These are phyloP conservation scores for Tarenaya hassleriana DNA, from an alignment of 345 rosid genomes.

Conservation along the genomic window DNA sequence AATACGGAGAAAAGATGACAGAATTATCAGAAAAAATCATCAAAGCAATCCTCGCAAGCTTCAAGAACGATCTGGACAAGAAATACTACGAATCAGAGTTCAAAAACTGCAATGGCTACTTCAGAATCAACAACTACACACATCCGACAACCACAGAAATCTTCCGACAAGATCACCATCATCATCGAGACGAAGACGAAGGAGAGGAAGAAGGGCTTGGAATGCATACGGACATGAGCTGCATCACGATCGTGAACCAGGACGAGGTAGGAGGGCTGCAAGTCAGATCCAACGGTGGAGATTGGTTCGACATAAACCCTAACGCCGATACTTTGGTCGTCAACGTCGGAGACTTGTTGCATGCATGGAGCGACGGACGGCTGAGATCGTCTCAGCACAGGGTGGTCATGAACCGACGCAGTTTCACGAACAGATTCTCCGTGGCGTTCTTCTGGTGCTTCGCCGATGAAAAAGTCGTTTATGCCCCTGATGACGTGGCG, in stretches of 20 bases:
- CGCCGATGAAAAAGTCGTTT: slow-evolving; percentile 49
- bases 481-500: slow-evolving; percentile 58
- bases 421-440: slow-evolving; percentile 40
- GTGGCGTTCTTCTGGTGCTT: slow-evolving; percentile 78
- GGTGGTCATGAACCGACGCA: slow-evolving; percentile 42
- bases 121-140: slow-evolving; percentile 64
- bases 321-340: slow-evolving; percentile 48
- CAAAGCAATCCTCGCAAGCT: slow-evolving; percentile 39
- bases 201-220: slow-evolving; percentile 64
- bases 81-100: slow-evolving; percentile 48
- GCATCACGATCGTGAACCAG: slow-evolving; percentile 67
- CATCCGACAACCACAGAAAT: slow-evolving; percentile 24
- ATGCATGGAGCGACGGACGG: slow-evolving; percentile 79
- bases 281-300: slow-evolving; percentile 49
- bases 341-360: slow-evolving; percentile 73
- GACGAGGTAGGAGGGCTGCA: slow-evolving; percentile 75
- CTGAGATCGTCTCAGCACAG: slow-evolving; percentile 70
- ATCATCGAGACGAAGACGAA: slow-evolving; percentile 16
- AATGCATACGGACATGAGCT: slow-evolving; percentile 88
- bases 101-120: slow-evolving; percentile 55
- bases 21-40: slow-evolving; percentile 49
- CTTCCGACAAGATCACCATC: no score
- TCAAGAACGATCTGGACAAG: slow-evolving; percentile 34
- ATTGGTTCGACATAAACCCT: slow-evolving; percentile 50
- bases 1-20: slow-evolving; percentile 60